Conservation (phyloP, 2,329 filamentous ascomycete genomes). For the Cadophora malorum region DNA sequence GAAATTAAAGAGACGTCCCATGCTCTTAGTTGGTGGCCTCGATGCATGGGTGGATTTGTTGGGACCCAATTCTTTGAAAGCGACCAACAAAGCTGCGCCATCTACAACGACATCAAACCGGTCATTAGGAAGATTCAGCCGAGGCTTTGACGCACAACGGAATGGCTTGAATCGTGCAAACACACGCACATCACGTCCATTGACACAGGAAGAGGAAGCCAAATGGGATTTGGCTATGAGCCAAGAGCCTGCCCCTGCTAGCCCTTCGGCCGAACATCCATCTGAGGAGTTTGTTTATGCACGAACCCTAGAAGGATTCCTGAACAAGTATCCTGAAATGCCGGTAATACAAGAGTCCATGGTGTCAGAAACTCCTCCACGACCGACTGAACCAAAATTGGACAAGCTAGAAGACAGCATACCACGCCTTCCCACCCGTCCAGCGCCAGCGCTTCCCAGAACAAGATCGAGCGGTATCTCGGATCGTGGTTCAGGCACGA, state of each 20-base stretch:
- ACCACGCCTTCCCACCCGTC: slow-evolving; percentile 48
- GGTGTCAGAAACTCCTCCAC: slow-evolving; percentile 47
- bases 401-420: slow-evolving; percentile 41
- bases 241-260: slow-evolving; percentile 58
- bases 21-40: slow-evolving; percentile 81
- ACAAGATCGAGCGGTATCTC: slow-evolving; percentile 83
- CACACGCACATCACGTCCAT: slow-evolving; percentile 64
- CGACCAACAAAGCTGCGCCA: slow-evolving; percentile 48
- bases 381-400: slow-evolving; percentile 28
- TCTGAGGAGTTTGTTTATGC: slow-evolving; percentile 61
- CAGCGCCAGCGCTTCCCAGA: slow-evolving; percentile 60
- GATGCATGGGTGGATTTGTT: slow-evolving; percentile 88
- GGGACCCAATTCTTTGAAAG: slow-evolving; percentile 58
- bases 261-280: slow-evolving; percentile 49
- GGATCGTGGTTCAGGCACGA: slow-evolving; percentile 53
- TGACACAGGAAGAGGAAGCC: slow-evolving; percentile 81
- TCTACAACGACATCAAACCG: slow-evolving; percentile 27
- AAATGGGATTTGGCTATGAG: slow-evolving; percentile 80
- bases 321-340: slow-evolving; percentile 79
- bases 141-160: slow-evolving; percentile 25
- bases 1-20: slow-evolving; percentile 74
- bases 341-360: slow-evolving; percentile 67
- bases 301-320: slow-evolving; percentile 81
- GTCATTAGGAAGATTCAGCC: slow-evolving; percentile 17
- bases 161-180: slow-evolving; percentile 40